phyloP scores from a whole-genome alignment of 129 eudicot genomes.

The Scalesia atractyloides region DNA sequence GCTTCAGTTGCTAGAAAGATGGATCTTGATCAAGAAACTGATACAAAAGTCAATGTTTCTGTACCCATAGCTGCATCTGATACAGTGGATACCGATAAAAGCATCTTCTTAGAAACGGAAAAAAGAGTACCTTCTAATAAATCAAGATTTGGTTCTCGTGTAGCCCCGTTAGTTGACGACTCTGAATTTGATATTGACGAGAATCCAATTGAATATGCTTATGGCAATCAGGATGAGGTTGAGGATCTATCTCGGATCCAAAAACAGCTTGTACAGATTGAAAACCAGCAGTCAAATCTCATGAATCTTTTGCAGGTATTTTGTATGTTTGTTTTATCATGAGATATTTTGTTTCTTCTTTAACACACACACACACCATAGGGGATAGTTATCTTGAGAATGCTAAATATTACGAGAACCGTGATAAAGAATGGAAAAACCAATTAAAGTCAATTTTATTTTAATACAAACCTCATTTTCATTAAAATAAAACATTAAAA shows the following conservation, averaged over 20 bases:
- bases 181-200: slow-evolving; percentile 27
- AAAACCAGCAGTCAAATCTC: slow-evolving; percentile 82
- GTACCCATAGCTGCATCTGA: slow-evolving; percentile 30
- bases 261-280: slow-evolving; percentile 81
- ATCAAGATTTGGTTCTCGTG: slow-evolving; percentile 55
- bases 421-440: no score
- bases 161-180: slow-evolving; percentile 56
- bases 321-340: not conserved
- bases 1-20: slow-evolving; percentile 30
- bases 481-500: no score
- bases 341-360: no score
- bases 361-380: no score
- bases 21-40: slow-evolving; percentile 45
- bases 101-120: slow-evolving; percentile 31
- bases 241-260: slow-evolving; percentile 64
- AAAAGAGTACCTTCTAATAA: slow-evolving; percentile 36
- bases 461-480: no score
- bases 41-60: slow-evolving; percentile 29
- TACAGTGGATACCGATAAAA: slow-evolving; percentile 35
- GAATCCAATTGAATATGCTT: slow-evolving; percentile 34
- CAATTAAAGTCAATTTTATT: no score
- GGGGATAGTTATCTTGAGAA: no score
- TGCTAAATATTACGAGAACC: no score
- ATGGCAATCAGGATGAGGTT: slow-evolving; percentile 57
- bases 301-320: slow-evolving; percentile 78